Percentiles rank a stretch among this genome's conserved stretches.
phyloP scores from a whole-genome alignment of 345 rosid species.

The Boechera divaricarpa region DNA sequence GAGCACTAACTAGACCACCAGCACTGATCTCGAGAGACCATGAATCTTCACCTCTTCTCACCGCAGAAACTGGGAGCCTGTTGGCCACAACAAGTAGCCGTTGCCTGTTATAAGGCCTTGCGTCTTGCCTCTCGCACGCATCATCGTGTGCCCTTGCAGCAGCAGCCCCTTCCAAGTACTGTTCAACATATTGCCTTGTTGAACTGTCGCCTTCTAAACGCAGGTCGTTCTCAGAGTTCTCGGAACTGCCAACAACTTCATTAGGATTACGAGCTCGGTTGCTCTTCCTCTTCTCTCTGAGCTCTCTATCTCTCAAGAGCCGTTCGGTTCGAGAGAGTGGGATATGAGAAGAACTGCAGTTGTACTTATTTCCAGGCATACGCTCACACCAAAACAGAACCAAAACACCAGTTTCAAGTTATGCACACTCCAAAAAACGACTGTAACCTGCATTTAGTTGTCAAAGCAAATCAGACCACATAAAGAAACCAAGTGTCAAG shows the following conservation, averaged over 20 bases:
- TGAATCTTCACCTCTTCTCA: conserved; percentile 89
- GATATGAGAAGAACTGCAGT: conserved; percentile 60
- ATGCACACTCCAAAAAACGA: conserved; percentile 42
- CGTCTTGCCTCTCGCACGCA: conserved; percentile 65
- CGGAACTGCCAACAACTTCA: conserved; percentile 59
- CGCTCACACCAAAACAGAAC: conserved; percentile 55
- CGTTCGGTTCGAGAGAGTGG: conserved; percentile 69
- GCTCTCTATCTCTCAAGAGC: conserved; percentile 79
- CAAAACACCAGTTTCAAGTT: conserved; percentile 45
- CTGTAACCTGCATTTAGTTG: conserved; percentile 62
- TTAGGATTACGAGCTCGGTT: conserved; percentile 54
- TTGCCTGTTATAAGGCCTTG: conserved; percentile 72
- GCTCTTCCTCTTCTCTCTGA: conserved; percentile 70
- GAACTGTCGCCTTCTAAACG: conserved; percentile 59
- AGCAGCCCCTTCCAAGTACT: conserved; percentile 69
- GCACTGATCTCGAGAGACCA: conserved; percentile 99
- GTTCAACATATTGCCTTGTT: conserved; percentile 60
- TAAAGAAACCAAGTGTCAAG: conserved; percentile 40
- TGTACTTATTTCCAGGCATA: conserved; percentile 96
- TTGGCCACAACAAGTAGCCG: conserved; percentile 96
- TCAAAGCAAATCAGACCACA: conserved; percentile 42
- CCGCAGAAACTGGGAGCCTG: conserved; percentile 95
- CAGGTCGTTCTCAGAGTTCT: conserved; percentile 57
- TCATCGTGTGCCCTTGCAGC: conserved; percentile 56
- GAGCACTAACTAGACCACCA: conserved; percentile 96